Evolutionary conservation across 176 grass and related monocot species (phyloP), one percentile per base, ranked within the genome.

Genomic region (Tillandsia leiboldiana): DNA sequence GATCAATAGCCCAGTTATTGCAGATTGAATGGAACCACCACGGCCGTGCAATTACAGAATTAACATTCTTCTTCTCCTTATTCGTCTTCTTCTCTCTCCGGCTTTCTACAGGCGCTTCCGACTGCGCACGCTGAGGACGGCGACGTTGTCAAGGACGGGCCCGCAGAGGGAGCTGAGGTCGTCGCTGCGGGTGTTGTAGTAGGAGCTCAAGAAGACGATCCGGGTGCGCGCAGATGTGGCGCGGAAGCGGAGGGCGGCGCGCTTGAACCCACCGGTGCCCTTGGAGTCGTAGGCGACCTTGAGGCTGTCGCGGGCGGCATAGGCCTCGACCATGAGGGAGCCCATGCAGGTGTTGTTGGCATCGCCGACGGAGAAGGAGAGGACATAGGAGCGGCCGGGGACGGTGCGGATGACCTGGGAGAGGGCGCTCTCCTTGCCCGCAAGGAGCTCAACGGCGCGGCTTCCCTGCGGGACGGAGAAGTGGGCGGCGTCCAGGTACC

Each of bases 91-190:
- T 54, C 10, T 54, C 12, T 54, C 52, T 58, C 54, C 1, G n/a
- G 14, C 54, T 59, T 18, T 20, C 54, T 59, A 27, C 17, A 18
- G 14, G 9, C 59, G 80, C 61, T 85, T 79, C 0, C 50, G 28
- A 27, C 49, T 28, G 63, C 91, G 91, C 74, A 88, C 82, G 81
- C 87, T 96, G 53, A 96, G 83, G 64, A 96, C 79, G 22, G 73
- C 50, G 64, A 96, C 84, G 64, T 88, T 81, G 70, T 96, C 91
- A 22, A 96, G 61, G 53, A 96, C 87, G 1, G 91, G 91, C 33
- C 91, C 91, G 14, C 91, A 96, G 26, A 96, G 91, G 24, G 91
- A 91, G 85, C 87, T 88, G 71, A 86, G 86, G 75, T 96, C 91
- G 11, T 96, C 91, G 63, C 85, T 91, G 65, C 87, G 74, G 27